Evolutionary conservation across 2,329 filamentous ascomycete species (phyloP).

Genomic region (Coniochaeta hoffmannii): DNA sequence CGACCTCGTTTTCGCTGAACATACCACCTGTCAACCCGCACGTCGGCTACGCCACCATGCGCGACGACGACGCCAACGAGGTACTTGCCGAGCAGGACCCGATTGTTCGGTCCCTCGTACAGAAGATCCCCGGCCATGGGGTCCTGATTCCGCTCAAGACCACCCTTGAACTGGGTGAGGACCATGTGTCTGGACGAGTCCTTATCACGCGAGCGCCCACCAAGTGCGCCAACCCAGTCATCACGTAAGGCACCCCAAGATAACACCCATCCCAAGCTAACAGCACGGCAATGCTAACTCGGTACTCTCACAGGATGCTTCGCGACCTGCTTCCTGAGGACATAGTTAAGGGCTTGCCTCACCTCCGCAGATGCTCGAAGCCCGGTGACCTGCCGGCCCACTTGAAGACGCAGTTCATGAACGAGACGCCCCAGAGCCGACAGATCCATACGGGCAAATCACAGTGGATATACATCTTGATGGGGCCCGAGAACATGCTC

Average conservation of each 20-base stretch:
- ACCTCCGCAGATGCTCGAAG: constrained; percentile 72
- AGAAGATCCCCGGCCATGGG: constrained; percentile 30
- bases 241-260: constrained; percentile 49
- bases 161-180: constrained; percentile 53
- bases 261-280: constrained; percentile 4
- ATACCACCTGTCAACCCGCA: not conserved
- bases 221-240: constrained; percentile 62
- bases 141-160: constrained; percentile 58
- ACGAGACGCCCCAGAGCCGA: constrained; percentile 44
- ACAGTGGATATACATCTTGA: constrained; percentile 51
- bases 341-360: constrained; percentile 57
- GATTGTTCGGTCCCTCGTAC: constrained; percentile 22
- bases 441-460: constrained; percentile 54
- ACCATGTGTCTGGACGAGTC: constrained; percentile 51
- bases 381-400: constrained; percentile 59
- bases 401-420: constrained; percentile 55
- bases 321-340: constrained; percentile 50
- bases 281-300: constrained; percentile 25
- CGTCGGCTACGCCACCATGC: constrained; percentile 8
- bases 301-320: constrained; percentile 35
- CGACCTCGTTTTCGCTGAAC: not conserved
- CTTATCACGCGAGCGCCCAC: constrained; percentile 67
- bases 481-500: constrained; percentile 44
- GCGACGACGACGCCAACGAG: constrained; percentile 6
- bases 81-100: constrained; percentile 22